phyloP scores from a whole-genome alignment of 2,329 filamentous ascomycete species.

The Furcasterigmium furcatum region DNA sequence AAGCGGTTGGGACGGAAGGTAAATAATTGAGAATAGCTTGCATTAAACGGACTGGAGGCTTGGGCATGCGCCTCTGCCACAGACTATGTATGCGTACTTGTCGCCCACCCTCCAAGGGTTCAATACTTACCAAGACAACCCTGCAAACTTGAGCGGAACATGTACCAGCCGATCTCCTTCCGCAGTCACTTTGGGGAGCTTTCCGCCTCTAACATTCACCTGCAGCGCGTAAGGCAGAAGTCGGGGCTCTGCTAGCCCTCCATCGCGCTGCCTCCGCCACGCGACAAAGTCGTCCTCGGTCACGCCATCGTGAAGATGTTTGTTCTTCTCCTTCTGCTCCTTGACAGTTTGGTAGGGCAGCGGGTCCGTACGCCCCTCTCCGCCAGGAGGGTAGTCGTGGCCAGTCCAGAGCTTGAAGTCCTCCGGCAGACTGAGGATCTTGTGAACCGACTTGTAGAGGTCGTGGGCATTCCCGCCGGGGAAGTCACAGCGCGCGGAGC shows the following conservation, averaged over 20 bases:
- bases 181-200: slow-evolving; percentile 29
- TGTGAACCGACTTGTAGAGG: slow-evolving; percentile 39
- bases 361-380: slow-evolving; percentile 23
- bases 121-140: slow-evolving; percentile 54
- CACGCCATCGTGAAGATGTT: slow-evolving; percentile 40
- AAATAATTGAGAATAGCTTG: no score
- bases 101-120: no score
- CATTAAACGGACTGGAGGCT: no score
- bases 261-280: slow-evolving; percentile 39
- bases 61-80: no score
- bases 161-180: slow-evolving; percentile 28
- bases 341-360: slow-evolving; percentile 39
- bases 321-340: slow-evolving; percentile 43
- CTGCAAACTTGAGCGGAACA: slow-evolving; percentile 26
- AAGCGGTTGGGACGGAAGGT: no score
- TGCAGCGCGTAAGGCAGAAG: slow-evolving; percentile 49
- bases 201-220: slow-evolving; percentile 48
- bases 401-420: slow-evolving; percentile 49
- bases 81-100: no score
- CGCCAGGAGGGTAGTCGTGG: slow-evolving; percentile 47
- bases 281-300: slow-evolving; percentile 40
- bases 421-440: slow-evolving; percentile 36
- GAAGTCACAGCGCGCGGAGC: slow-evolving; percentile 46
- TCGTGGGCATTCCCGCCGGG: slow-evolving; percentile 41
- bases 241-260: slow-evolving; percentile 35